Percentiles rank a stretch among this genome's conserved stretches.
Evolutionary conservation across 2,329 filamentous ascomycete species (phyloP).

Genomic region (Botryotinia calthae): DNA sequence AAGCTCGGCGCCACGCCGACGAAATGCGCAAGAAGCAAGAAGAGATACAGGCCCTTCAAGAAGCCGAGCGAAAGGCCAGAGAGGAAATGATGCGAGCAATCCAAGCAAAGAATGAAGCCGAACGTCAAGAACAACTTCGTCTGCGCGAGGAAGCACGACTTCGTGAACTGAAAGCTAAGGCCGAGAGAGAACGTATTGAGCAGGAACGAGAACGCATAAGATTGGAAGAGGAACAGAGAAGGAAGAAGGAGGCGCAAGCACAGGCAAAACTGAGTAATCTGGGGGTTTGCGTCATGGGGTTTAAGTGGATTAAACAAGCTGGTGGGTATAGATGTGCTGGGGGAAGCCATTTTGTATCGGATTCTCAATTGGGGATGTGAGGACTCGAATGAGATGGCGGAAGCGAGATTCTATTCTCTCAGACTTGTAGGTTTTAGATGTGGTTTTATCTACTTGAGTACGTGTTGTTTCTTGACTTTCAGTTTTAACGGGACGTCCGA

Average conservation of each 20-base stretch:
- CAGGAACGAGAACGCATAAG: slow-evolving; percentile 41
- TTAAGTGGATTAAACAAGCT: slow-evolving; percentile 57
- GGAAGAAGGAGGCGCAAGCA: slow-evolving; percentile 41
- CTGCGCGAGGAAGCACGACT: slow-evolving; percentile 36
- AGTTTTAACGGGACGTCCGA: no score
- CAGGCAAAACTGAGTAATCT: slow-evolving; percentile 50
- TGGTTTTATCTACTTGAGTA: not conserved
- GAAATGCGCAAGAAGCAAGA: slow-evolving; percentile 9
- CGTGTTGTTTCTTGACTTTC: not conserved
- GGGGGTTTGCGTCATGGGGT: slow-evolving; percentile 58
- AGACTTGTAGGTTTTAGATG: not conserved
- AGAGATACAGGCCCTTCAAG: slow-evolving; percentile 5
- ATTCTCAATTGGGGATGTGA: slow-evolving; percentile 38
- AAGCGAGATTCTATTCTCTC: not conserved
- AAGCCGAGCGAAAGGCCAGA: slow-evolving; percentile 25
- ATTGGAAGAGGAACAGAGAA: slow-evolving; percentile 42
- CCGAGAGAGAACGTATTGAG: slow-evolving; percentile 33
- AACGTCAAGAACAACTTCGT: slow-evolving; percentile 18
- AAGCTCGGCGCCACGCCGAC: not conserved
- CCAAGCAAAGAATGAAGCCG: slow-evolving; percentile 10
- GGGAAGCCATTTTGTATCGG: slow-evolving; percentile 54
- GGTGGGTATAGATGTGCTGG: slow-evolving; percentile 62
- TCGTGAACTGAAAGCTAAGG: slow-evolving; percentile 36
- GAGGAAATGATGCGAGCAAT: slow-evolving; percentile 23
- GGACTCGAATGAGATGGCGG: no score